Evolutionary conservation across 75 land plant genomes (phyloP).

Genomic region (Ceratopteris richardii): DNA sequence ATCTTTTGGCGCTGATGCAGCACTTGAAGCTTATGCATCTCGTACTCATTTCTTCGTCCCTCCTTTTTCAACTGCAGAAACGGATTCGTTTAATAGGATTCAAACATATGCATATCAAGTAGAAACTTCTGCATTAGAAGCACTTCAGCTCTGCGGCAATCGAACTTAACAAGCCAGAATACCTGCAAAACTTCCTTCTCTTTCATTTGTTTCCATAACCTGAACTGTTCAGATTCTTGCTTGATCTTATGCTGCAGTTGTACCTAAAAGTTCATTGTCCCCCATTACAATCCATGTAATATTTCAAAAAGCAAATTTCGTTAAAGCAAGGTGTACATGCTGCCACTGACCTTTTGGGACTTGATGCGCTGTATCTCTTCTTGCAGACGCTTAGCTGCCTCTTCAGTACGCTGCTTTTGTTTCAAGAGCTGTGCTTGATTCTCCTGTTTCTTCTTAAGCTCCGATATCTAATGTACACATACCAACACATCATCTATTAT

Average conservation of each 20-base stretch:
- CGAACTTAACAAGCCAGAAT: no score
- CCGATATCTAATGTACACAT: conserved; percentile 47
- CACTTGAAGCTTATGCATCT: conserved; percentile 96
- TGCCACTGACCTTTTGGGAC: conserved; percentile 54
- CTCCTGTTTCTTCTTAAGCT: conserved; percentile 92
- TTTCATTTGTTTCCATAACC: conserved; percentile 83
- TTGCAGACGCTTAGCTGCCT: conserved; percentile 83
- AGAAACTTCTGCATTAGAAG: no score
- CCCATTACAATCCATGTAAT: neutral
- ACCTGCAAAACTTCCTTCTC: conserved; percentile 99
- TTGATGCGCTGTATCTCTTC: conserved; percentile 92
- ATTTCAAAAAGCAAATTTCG: neutral
- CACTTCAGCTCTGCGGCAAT: no score
- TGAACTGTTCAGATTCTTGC: conserved; percentile 97
- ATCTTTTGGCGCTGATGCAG: conserved; percentile 87
- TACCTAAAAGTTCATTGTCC: conserved; percentile 37
- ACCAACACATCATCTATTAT: neutral
- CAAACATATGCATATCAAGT: no score
- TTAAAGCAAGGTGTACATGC: neutral
- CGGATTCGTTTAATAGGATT: neutral
- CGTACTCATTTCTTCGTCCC: conserved; percentile 89
- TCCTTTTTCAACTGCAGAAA: conserved; percentile 82
- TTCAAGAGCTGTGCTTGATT: conserved; percentile 82
- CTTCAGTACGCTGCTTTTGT: conserved; percentile 95
- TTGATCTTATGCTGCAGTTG: conserved; percentile 96